Evolutionary conservation across 2,329 filamentous ascomycete genomes (phyloP), one percentile per base, ranked within the genome.

Genomic region (Cladophialophora chaetospira): DNA sequence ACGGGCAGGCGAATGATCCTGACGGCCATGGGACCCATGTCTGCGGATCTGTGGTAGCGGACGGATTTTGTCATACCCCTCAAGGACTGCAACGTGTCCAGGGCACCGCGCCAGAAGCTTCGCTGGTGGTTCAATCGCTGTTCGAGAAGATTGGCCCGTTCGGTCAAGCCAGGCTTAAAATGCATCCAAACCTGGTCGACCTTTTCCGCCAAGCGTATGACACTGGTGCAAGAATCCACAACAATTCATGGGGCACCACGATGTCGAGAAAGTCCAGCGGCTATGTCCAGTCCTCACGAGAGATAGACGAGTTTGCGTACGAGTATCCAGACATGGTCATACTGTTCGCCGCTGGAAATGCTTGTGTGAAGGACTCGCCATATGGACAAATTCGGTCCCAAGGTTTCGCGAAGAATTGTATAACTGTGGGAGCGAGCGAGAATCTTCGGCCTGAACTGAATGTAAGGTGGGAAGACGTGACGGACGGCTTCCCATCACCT

Each of bases 111-210:
- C 29, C 29, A 33, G 29, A 6, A 8, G 29, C 29, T 6, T 6
- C 6, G 29, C 29, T 33, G 8, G 29, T 33, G 8, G 29, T 33
- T 8, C 29, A 33, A 33, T 33, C 29, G 29, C 13, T 33, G 29
- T 33, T 6, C 8, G 6, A 6, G 29, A 8, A 6, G 6, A 33
- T 13, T 8, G 29, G 29, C 8, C 29, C 29, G 8, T 6, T 13
- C 8, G 29, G 13, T 33, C 6, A 33, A 13, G 29, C 29, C 29
- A n/a, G n/a, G n/a, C n/a, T n/a, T n/a, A 63, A 61, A 6, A 64
- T 65, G 35, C 64, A 63, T 2, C 31, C 29, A 6, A 56, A 66
- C 40, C 29, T 33, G 29, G 29, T 33, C 29, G 29, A 33, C 6
- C 6, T 33, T 6, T 33, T 33, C 13, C 29, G 6, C 29, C 8